Conservation (phyloP, 148 eudicot species). For the Hydrangea macrophylla region DNA sequence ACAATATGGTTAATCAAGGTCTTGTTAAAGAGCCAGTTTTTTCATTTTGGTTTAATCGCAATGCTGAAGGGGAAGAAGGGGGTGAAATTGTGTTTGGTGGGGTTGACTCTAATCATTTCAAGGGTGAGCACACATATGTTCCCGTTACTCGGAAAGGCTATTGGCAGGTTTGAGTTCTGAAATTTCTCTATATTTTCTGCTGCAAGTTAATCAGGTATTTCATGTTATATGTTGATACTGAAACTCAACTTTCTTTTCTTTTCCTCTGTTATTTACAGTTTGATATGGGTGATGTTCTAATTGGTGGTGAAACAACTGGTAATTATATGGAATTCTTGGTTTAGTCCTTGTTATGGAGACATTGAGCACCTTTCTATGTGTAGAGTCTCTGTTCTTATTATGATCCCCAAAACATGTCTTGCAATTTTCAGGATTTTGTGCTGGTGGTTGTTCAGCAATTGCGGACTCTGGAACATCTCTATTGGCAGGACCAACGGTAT, state of each 20-base stretch:
- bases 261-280: conserved; percentile 43
- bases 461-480: conserved; percentile 96
- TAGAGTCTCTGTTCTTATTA: conserved; percentile 5
- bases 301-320: conserved; percentile 73
- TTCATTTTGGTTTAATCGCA: conserved; percentile 89
- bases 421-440: conserved; percentile 63
- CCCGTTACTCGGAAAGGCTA: conserved; percentile 85
- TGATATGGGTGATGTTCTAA: conserved; percentile 79
- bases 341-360: background rate
- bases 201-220: too few species aligned
- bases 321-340: conserved; percentile 12
- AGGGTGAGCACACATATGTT: conserved; percentile 77
- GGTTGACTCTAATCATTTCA: too few species aligned
- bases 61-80: conserved; percentile 67
- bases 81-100: conserved; percentile 95
- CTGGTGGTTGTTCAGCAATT: conserved; percentile 82
- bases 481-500: conserved; percentile 93
- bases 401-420: conserved; percentile 1
- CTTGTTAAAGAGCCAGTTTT: conserved; percentile 77
- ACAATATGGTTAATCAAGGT: conserved; percentile 78
- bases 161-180: conserved; percentile 68
- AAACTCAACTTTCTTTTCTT: background rate
- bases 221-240: too few species aligned
- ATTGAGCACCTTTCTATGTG: background rate
- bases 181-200: background rate